Conservation (phyloP, 2,329 filamentous ascomycete genomes). For the Cladosporium sp. region DNA sequence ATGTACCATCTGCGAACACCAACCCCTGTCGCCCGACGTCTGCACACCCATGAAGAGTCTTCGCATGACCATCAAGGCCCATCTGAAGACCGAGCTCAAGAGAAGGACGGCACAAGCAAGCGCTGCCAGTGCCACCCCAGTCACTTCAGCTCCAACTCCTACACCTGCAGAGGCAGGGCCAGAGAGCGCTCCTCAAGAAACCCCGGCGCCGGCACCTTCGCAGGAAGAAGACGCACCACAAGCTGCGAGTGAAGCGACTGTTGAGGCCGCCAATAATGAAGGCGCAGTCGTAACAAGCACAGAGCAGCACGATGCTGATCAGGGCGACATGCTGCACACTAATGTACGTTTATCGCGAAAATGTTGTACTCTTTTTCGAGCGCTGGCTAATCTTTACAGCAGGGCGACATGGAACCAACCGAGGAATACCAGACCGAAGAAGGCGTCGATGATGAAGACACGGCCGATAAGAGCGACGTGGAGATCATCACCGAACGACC, state of each 20-base stretch:
- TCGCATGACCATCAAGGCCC: conserved; percentile 89
- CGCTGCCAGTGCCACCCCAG: conserved; percentile 29
- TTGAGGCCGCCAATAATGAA: conserved; percentile 39
- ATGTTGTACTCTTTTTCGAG: background rate
- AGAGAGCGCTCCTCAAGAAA: conserved; percentile 12
- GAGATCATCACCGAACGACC: conserved; percentile 35
- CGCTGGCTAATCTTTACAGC: background rate
- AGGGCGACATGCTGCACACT: background rate
- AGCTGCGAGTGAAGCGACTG: conserved; percentile 7
- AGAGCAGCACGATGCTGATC: conserved; percentile 4
- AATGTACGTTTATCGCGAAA: background rate
- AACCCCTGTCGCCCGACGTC: conserved; percentile 79
- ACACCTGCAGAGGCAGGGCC: conserved; percentile 18
- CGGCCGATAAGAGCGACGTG: conserved; percentile 25
- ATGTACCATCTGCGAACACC: conserved; percentile 83
- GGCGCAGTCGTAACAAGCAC: conserved; percentile 9
- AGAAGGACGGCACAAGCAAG: conserved; percentile 64
- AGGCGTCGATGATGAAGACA: conserved; percentile 28
- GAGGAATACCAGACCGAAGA: conserved; percentile 26
- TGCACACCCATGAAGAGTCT: conserved; percentile 87
- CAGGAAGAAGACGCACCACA: conserved; percentile 14
- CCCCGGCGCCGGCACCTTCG: conserved; percentile 16
- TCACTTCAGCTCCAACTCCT: conserved; percentile 19
- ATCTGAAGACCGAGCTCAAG: conserved; percentile 86
- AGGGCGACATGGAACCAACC: background rate